Evolutionary conservation across 2,329 filamentous ascomycete genomes (phyloP).

Genomic region (Colletotrichum abscissum): DNA sequence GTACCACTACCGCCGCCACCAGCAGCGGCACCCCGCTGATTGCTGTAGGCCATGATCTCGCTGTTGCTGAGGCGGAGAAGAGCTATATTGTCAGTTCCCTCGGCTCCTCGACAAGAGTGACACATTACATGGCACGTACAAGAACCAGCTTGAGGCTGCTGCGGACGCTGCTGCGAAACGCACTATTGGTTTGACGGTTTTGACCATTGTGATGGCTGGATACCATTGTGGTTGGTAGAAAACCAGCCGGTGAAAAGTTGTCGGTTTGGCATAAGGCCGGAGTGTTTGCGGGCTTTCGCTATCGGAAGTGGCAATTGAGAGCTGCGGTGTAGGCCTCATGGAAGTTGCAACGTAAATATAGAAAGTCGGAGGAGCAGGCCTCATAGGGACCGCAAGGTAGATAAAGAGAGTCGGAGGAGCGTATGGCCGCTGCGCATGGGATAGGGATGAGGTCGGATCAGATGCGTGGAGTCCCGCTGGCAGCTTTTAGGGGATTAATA

Average conservation of each 20-base stretch:
- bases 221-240: no score
- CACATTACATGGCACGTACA: no score
- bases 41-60: no score
- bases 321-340: neutral
- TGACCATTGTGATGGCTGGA: no score
- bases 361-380: neutral
- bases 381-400: neutral
- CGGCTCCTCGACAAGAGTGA: no score
- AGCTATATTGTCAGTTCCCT: no score
- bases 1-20: no score
- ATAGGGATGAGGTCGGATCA: slow-evolving; percentile 1
- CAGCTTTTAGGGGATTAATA: slow-evolving; percentile 26
- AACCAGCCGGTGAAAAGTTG: slow-evolving; percentile 1
- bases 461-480: slow-evolving; percentile 22
- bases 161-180: no score
- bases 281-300: neutral
- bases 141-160: no score
- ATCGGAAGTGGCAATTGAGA: neutral
- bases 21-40: no score
- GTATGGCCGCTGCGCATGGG: slow-evolving; percentile 16
- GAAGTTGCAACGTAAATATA: neutral
- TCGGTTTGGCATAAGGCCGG: neutral
- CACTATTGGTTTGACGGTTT: no score
- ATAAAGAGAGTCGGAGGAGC: neutral
- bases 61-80: no score